Percentiles rank a stretch among this genome's conserved stretches.
Conservation (phyloP, 2,329 filamentous ascomycete genomes). For the Beauveria sp. region DNA sequence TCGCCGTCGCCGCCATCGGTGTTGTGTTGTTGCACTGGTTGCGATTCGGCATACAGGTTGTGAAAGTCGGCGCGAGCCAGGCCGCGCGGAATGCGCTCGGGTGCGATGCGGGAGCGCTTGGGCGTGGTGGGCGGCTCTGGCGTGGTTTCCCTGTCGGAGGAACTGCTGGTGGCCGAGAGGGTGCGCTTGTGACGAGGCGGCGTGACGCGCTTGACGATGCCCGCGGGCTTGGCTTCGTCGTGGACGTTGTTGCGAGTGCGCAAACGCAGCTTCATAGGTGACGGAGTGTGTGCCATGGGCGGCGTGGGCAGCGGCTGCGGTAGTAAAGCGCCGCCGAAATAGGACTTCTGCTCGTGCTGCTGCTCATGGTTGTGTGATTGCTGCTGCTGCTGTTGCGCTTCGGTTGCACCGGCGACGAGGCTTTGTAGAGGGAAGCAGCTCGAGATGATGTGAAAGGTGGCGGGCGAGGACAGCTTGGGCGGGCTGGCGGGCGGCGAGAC, state of each 20-base stretch:
- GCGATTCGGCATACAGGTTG: conserved; percentile 27
- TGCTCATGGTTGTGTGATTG: neutral
- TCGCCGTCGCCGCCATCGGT: conserved; percentile 25
- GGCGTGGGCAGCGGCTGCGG: conserved; percentile 44
- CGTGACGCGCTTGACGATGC: conserved; percentile 46
- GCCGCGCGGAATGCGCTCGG: conserved; percentile 52
- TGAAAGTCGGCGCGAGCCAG: conserved; percentile 53
- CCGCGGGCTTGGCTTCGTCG: conserved; percentile 31
- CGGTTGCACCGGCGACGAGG: conserved; percentile 35
- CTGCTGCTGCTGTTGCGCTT: neutral
- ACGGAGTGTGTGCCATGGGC: conserved; percentile 43
- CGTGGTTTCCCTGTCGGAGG: neutral
- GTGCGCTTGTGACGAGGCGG: conserved; percentile 19
- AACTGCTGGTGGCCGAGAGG: neutral
- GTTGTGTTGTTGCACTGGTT: conserved; percentile 15
- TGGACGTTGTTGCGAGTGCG: conserved; percentile 34
- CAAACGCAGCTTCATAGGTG: conserved; percentile 47
- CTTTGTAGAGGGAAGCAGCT: conserved; percentile 55
- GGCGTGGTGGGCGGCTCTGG: conserved; percentile 40
- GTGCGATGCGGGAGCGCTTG: conserved; percentile 53
- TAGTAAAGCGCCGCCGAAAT: conserved; percentile 27
- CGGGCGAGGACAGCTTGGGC: conserved; percentile 35
- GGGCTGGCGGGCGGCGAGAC: conserved; percentile 54
- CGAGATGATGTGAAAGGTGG: conserved; percentile 48
- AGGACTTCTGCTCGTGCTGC: neutral